A percentile compares a stretch with the other conserved stretches of the same genome.
These are phyloP conservation scores for Ceratobasidium theobromae DNA, from an alignment of 1,284 basidiomycete species.

Conservation along the genomic window DNA sequence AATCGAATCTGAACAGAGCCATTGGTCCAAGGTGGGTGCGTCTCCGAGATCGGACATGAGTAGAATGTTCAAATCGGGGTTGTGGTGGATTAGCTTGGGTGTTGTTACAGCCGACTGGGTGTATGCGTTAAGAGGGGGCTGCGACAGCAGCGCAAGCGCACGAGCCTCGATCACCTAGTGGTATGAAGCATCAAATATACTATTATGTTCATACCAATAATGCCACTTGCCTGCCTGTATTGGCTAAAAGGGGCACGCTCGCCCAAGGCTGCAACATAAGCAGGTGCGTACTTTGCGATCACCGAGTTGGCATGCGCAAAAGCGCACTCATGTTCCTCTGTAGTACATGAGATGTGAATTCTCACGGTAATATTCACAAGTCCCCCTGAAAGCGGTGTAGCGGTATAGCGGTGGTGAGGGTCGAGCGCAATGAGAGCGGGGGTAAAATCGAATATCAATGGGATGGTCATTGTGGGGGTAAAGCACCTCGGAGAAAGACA, in stretches of 20 bases:
- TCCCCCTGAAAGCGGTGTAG: not conserved
- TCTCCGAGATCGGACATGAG: conserved; percentile 16
- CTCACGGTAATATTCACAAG: conserved; percentile 4
- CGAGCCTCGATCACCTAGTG: conserved; percentile 10
- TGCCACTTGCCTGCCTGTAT: conserved; percentile 2
- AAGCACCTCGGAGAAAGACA: too few species aligned
- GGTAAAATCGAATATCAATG: conserved; percentile 1
- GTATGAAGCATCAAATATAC: not conserved
- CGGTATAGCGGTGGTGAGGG: conserved; percentile 6
- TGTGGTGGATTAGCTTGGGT: conserved; percentile 2
- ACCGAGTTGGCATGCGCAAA: not conserved
- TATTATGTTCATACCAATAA: not conserved
- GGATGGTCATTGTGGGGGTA: too few species aligned
- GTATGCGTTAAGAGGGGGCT: conserved; percentile 1
- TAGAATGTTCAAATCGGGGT: not conserved
- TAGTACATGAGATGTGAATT: not conserved
- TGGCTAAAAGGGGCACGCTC: conserved; percentile 22
- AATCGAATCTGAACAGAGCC: not conserved
- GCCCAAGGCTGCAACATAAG: conserved; percentile 9
- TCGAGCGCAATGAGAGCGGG: conserved; percentile 5
- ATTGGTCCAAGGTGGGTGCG: not conserved
- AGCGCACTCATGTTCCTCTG: conserved; percentile 9
- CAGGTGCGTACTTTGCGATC: conserved; percentile 17
- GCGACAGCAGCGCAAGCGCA: conserved; percentile 1
- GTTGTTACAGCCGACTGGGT: conserved; percentile 1